Evolutionary conservation across 2,329 filamentous ascomycete genomes (phyloP), one percentile per base, ranked within the genome.

Genomic region (Elsinoe fawcettii): DNA sequence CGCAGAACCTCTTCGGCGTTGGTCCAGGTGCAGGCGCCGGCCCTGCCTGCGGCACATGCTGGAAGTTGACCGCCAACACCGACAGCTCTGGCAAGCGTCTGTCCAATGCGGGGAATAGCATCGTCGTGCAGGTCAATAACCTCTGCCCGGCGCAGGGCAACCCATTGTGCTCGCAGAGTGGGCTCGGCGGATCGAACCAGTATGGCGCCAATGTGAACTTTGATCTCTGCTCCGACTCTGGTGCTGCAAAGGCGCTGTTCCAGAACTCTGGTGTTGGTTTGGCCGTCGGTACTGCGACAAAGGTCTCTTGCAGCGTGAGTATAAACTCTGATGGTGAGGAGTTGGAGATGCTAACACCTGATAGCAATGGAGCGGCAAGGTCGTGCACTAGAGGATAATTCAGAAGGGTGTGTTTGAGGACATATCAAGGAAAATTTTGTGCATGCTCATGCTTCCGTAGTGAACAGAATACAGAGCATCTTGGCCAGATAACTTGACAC

Each of bases 81-180:
- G 70, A 73, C 61, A 61, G 61, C 57, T 58, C 60, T 22, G 65
- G 69, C 36, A 66, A 66, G 58, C 46, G 37, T 16, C 58, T 68
- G 27, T 62, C 60, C 54, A 68, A 66, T 57, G 62, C 65, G 3
- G 67, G 67, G 55, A 71, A 66, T 55, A 65, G 60, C 59, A 67
- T 73, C 55, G 70, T 72, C 4, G 69, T 74, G 22, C 67, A 70
- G 60, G 65, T 74, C 51, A 72, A 71, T 58, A 74, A 74, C 60
- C 63, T 74, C 2, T 74, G 73, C 57, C 72, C 72, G 7, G 67
- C 66, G 1, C 27, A 62, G 2, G 69, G 69, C 2, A 75, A 75
- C 57, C 65, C 69, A 20, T 62, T 73, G 12, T 74, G 72, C 60
- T 55, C 69, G 4, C 69, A 72, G 64, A 63, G 61, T 9, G 64